Base-by-base conservation (phyloP, 202 grass and related monocot genomes). In the Alloteropsis angusta region DNA sequence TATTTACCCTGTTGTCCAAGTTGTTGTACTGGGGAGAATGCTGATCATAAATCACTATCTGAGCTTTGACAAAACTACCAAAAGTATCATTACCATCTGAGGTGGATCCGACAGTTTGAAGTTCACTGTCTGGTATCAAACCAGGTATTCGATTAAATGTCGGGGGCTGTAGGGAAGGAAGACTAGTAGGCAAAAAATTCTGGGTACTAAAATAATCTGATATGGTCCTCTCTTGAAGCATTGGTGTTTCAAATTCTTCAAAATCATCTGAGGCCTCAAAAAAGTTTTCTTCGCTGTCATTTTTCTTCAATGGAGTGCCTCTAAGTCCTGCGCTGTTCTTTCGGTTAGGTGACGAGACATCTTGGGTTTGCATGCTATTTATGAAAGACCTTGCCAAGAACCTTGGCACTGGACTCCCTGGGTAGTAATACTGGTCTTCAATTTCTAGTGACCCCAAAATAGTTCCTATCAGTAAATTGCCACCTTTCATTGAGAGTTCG, bases 351-450 rank as follows among this genome's bases (percentile, higher is more conserved):
- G 85, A 57, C 4, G 61, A 58, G 13, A 72, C 35, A 57, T 91
- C 77, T 50, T 89, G 81, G 18, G 83, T 68, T 64, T 84, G 80
- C n/a, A 82, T 84, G 57, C 60, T 90, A 74, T 88, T 85, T 68
- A 97, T 92, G 58, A 94, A 97, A 71, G 94, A 97, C 83, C 94
- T 97, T 62, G 89, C 91, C 59, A 97, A 74, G 70, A 92, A 97
- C 80, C 85, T 86, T 42, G 91, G 85, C 63, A 74, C 56, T 58
- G 85, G 84, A 67, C 83, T 82, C 55, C 85, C 89, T 19, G 74
- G 75, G 65, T 66, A 86, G 57, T 75, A 87, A 86, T 85, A 88
- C 71, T 92, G 91, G 68, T 97, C 91, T 87, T 97, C 94, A 75
- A 97, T 92, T 85, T 97, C 94, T 44, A 97, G 75, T 53, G 94